Evolutionary conservation across 1,284 basidiomycete species (phyloP), one percentile per base, ranked within the genome.

Genomic region (Boletus austroedulis): DNA sequence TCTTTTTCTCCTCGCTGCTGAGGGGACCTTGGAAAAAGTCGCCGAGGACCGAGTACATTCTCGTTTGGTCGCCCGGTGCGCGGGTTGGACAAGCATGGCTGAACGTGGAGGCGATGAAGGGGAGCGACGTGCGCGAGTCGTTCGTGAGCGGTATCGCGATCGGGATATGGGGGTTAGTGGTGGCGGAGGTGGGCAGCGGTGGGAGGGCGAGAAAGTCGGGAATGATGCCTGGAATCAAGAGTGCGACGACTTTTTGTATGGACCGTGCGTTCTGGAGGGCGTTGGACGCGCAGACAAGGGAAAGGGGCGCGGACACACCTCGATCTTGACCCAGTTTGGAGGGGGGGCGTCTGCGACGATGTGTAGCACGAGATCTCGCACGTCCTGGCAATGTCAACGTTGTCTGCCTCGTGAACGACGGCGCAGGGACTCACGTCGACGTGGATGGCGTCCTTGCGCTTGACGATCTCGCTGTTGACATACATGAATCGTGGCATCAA

Each of bases 81-180:
- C 87, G 83, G 0, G 92, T 95, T 0, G 94, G 95, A 64, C 90
- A 93, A 5, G 91, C 92, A 75, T 95, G 92, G 55, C 90, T 90
- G 76, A 96, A 97, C 1, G 93, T 89, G 17, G 82, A 83, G 2
- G 86, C 79, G 47, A 97, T 84, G 65, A 92, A 89, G 0, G 93
- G 90, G 3, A 96, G 67, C 0, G 73, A 73, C 0, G 73, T 75
- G 19, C 72, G 67, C 12, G 76, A 67, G 8, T 73, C 70, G 15
- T 69, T 60, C 36, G 76, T 77, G 9, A 86, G 75, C 0, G 87
- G 87, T 52, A 90, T 84, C 34, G 85, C 70, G 5, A 89, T 67
- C 3, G 87, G 90, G 4, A 90, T 57, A 60, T 89, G 84, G 0
- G 87, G 81, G 67, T 87, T 90, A 14, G 74, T 62, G 0, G 85